phyloP scores from a whole-genome alignment of 2,329 filamentous ascomycete species.

The Tympanopsis confertula region DNA sequence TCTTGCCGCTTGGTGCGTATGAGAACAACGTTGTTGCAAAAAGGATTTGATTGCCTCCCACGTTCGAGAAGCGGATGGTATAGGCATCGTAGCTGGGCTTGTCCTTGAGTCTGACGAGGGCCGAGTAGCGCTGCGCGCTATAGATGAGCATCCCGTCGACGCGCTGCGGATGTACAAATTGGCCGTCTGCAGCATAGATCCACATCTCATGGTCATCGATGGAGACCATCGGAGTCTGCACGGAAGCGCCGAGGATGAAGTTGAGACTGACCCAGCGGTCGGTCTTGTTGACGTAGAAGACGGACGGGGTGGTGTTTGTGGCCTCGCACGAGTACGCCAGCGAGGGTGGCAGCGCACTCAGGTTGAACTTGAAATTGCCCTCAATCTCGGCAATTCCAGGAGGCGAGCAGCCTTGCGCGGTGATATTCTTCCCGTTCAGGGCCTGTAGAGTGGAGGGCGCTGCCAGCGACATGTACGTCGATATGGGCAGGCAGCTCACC shows the following conservation, averaged over 20 bases:
- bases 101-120: slow-evolving; percentile 22
- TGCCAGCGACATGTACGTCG: too few relatives aligned
- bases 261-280: not conserved
- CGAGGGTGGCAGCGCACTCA: not conserved
- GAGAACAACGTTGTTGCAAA: slow-evolving; percentile 27
- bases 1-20: too few relatives aligned
- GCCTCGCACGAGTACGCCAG: not conserved
- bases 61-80: slow-evolving; percentile 26
- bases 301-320: not conserved
- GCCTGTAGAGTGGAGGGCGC: not conserved
- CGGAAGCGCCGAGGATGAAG: not conserved
- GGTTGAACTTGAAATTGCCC: not conserved
- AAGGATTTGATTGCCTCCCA: slow-evolving; percentile 27
- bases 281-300: not conserved
- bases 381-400: not conserved
- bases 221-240: slow-evolving; percentile 11
- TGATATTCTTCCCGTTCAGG: not conserved
- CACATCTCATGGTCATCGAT: slow-evolving; percentile 30
- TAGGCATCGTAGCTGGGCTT: slow-evolving; percentile 21
- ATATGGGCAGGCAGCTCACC: not conserved
- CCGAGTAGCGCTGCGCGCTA: slow-evolving; percentile 23
- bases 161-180: slow-evolving; percentile 23
- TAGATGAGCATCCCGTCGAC: slow-evolving; percentile 21
- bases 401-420: not conserved
- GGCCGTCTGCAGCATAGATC: slow-evolving; percentile 28